Evolutionary conservation across 768 basidiomycete genomes (phyloP).

Genomic region (Asterophora parasitica): DNA sequence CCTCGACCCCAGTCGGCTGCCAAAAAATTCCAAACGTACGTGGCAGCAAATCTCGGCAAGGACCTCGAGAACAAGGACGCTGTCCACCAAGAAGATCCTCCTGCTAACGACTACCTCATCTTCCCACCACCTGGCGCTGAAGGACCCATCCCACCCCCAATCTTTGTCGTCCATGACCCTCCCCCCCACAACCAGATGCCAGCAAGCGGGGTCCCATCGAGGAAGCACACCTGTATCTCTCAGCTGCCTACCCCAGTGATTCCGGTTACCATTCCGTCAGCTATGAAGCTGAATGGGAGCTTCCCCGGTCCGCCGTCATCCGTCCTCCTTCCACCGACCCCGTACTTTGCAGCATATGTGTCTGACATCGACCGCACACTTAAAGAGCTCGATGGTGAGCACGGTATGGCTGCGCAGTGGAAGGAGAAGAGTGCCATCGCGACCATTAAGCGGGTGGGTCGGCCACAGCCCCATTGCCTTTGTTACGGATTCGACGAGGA

Average conservation of each 20-base stretch:
- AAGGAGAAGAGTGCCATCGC: constrained; percentile 11
- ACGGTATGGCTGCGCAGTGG: constrained; percentile 16
- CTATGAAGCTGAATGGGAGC: constrained; percentile 40
- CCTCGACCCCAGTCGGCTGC: constrained; percentile 7
- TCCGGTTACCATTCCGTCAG: constrained; percentile 50
- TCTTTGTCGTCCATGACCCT: constrained; percentile 27
- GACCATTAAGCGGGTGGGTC: not conserved
- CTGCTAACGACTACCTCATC: constrained; percentile 11
- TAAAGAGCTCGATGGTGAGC: constrained; percentile 22
- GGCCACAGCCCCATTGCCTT: constrained; percentile 9
- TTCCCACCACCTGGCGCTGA: constrained; percentile 1
- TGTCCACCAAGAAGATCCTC: no score
- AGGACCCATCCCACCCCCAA: constrained; percentile 18
- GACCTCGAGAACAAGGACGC: no score
- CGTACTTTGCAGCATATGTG: constrained; percentile 34
- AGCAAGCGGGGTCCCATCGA: constrained; percentile 14
- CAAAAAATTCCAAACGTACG: constrained; percentile 11
- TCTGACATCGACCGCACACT: constrained; percentile 23
- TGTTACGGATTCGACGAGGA: constrained; percentile 24
- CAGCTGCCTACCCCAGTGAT: constrained; percentile 31
- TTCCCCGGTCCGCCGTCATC: constrained; percentile 11
- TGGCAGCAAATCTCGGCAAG: no score
- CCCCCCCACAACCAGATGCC: constrained; percentile 6
- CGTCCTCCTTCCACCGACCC: not conserved
- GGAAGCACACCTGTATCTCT: constrained; percentile 49